These are phyloP conservation scores for Pholiota microspora DNA, from an alignment of 768 basidiomycete genomes.

Conservation along the genomic window DNA sequence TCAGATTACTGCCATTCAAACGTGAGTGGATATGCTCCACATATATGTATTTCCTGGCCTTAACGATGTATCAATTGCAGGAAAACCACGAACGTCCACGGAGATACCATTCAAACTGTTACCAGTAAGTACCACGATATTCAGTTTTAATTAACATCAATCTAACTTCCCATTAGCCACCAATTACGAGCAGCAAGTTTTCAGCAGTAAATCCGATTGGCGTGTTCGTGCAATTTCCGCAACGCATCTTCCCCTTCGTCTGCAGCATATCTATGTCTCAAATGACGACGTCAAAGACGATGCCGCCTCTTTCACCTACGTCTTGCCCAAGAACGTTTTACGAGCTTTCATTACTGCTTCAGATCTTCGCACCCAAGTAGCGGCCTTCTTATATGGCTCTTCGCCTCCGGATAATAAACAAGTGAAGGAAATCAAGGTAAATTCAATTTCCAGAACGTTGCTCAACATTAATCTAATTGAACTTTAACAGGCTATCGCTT, in stretches of 20 bases:
- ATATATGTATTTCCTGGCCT: neutral
- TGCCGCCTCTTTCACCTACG: constrained; percentile 90
- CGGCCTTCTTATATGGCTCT: constrained; percentile 88
- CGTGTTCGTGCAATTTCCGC: constrained; percentile 97
- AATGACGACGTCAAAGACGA: constrained; percentile 99
- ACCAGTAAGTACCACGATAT: constrained; percentile 60
- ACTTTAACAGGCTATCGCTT: constrained; percentile 68
- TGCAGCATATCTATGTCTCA: constrained; percentile 98
- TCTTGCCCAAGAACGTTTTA: constrained; percentile 95
- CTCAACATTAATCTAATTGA: neutral
- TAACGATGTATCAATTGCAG: constrained; percentile 28
- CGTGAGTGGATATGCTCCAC: constrained; percentile 41
- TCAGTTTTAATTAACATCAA: neutral
- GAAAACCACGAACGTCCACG: constrained; percentile 97
- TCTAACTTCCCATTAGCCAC: constrained; percentile 52
- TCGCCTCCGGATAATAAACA: constrained; percentile 96
- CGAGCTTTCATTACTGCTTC: constrained; percentile 91
- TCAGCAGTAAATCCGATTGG: constrained; percentile 99
- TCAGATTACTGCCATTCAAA: constrained; percentile 95
- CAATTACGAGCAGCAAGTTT: constrained; percentile 97
- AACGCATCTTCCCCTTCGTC: constrained; percentile 91
- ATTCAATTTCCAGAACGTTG: neutral
- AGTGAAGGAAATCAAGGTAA: constrained; percentile 91
- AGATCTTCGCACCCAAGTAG: constrained; percentile 95
- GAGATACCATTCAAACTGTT: constrained; percentile 92